Evolutionary conservation across 257 asterid species (phyloP), one percentile per base, ranked within the genome.

Genomic region (Solanum acaule): DNA sequence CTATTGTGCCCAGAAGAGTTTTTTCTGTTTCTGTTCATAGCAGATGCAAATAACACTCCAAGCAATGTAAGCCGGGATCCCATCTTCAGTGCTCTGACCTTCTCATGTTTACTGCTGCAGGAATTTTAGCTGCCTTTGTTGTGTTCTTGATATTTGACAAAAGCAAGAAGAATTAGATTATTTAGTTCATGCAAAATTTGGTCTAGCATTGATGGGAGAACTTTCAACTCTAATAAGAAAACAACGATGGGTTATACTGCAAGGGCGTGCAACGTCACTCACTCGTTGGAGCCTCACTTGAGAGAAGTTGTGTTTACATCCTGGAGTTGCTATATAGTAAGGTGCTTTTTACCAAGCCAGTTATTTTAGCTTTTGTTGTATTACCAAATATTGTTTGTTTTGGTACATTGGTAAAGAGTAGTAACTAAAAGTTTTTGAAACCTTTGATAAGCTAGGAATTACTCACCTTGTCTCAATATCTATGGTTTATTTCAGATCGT

Each of bases 131-230:
- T 87, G 90, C 90, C 90, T 93, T 96, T 77, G 89, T 87, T 42
- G 92, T 91, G 75, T 93, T 93, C 77, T 90, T 88, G 38, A 86
- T 93, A 76, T 94, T 93, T 49, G 98, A 94, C 93, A 91, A 89
- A 94, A 92, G 86, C 96, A 94, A 92, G 94, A 92, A 90, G 93
- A 93, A 87, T 92, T 95, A 8, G 97, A 95, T 88, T 56, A 89
- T 76, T 87, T 94, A 44, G 89, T 88, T 83, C 90, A 59, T 84
- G 92, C 93, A 92, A 90, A 85, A 59, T 91, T 56, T 91, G 90
- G 90, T 90, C 94, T 25, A 34, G n/a, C n/a, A n/a, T n/a, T n/a
- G n/a, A n/a, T n/a, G n/a, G 92, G 88, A 92, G 88, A 90, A 56
- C 84, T 37, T 90, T 83, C 76, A 84, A 84, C 91, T 90, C 91